Evolutionary conservation across 2,329 filamentous ascomycete species (phyloP).

Genomic region (Ophiocordyceps camponoti-saundersi): DNA sequence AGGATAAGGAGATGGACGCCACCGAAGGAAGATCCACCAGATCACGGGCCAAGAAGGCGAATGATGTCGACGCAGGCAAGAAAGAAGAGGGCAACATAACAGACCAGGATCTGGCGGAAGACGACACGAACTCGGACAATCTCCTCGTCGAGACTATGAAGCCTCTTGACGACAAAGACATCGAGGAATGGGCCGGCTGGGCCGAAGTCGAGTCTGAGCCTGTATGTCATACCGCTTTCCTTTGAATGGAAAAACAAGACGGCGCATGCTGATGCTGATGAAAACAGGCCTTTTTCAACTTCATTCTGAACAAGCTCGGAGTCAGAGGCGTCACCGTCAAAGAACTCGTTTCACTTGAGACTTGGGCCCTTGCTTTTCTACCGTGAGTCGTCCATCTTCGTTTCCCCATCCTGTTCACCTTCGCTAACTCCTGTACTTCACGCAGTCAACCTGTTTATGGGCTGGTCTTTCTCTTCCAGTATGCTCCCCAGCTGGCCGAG

Average conservation of each 20-base stretch:
- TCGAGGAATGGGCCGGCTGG: constrained; percentile 52
- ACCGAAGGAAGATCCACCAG: background rate
- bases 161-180: constrained; percentile 32
- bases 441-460: constrained; percentile 58
- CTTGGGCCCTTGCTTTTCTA: constrained; percentile 42
- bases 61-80: constrained; percentile 10
- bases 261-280: background rate
- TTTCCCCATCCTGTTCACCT: background rate
- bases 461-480: constrained; percentile 78
- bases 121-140: constrained; percentile 14
- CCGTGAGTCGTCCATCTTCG: constrained; percentile 25
- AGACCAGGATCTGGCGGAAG: background rate
- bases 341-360: constrained; percentile 61
- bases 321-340: constrained; percentile 56
- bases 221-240: constrained; percentile 22
- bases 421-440: background rate
- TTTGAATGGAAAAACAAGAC: too few species aligned
- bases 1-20: constrained; percentile 17
- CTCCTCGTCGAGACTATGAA: constrained; percentile 28
- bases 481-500: constrained; percentile 20
- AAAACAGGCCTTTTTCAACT: constrained; percentile 75
- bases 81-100: background rate
- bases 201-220: constrained; percentile 83
- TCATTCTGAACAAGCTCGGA: constrained; percentile 65
- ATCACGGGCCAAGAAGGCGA: background rate